A percentile compares a stretch with the other conserved stretches of the same genome.
phyloP scores from a whole-genome alignment of 768 basidiomycete species.

The Paxillus involutus region DNA sequence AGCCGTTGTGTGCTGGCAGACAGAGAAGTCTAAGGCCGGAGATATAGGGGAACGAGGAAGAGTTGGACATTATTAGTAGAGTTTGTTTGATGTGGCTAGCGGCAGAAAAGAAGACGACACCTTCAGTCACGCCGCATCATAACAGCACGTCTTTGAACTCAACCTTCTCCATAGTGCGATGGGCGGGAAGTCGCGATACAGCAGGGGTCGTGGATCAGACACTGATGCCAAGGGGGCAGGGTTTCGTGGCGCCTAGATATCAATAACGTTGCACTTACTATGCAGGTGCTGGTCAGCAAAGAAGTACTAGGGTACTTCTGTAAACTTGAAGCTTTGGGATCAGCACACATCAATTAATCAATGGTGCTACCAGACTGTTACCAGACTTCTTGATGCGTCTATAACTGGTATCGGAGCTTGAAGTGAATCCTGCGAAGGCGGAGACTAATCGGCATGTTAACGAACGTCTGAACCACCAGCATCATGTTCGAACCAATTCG shows the following conservation, averaged over 20 bases:
- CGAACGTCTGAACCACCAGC: neutral
- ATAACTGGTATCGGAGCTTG: neutral
- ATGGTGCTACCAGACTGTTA: no score
- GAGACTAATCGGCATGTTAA: neutral
- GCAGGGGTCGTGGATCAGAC: neutral
- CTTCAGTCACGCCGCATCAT: neutral
- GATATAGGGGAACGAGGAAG: conserved; percentile 1
- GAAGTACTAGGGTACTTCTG: neutral
- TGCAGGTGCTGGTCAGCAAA: neutral
- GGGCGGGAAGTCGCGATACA: neutral
- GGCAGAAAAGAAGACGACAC: neutral
- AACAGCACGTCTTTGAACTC: conserved; percentile 3
- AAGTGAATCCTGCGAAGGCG: conserved; percentile 6
- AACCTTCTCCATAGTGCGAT: neutral
- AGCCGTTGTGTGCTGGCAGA: neutral
- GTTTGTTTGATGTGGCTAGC: neutral
- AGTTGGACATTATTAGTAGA: conserved; percentile 3
- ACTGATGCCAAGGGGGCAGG: neutral
- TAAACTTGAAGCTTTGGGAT: no score
- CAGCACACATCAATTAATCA: no score
- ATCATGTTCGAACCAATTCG: conserved; percentile 82
- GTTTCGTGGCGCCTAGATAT: neutral
- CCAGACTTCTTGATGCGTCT: no score
- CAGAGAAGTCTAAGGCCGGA: conserved; percentile 2
- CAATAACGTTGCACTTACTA: neutral